A percentile compares a stretch with the other conserved stretches of the same genome.
These are phyloP conservation scores for Cucurbita maxima DNA, from an alignment of 306 rosid species.

Conservation along the genomic window DNA sequence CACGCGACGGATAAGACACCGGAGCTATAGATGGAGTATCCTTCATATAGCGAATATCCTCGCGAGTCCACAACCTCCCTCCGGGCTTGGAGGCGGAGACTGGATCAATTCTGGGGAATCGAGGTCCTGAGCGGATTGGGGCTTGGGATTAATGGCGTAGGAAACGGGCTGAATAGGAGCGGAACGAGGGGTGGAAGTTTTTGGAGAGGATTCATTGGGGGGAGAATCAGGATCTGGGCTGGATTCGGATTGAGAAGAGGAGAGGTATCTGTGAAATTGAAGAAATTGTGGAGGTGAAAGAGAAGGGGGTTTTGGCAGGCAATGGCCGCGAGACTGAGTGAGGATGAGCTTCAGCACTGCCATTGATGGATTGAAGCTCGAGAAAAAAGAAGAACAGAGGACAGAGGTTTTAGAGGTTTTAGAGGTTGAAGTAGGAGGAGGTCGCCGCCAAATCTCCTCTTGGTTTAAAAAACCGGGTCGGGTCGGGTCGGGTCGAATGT, in stretches of 20 bases:
- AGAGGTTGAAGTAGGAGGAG: background rate
- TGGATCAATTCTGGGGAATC: constrained; percentile 6
- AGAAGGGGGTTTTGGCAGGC: constrained; percentile 16
- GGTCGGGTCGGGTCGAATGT: background rate
- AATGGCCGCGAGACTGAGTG: constrained; percentile 66
- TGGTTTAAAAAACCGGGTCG: background rate
- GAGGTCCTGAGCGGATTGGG: constrained; percentile 14
- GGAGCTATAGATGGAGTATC: constrained; percentile 41
- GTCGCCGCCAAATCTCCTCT: background rate
- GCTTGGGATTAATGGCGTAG: constrained; percentile 51
- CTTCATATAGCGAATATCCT: constrained; percentile 57
- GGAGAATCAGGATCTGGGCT: constrained; percentile 22
- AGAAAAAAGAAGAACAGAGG: background rate
- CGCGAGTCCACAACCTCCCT: constrained; percentile 39
- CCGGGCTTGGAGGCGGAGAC: constrained; percentile 14
- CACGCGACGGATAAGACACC: constrained; percentile 44
- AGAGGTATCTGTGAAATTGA: constrained; percentile 27
- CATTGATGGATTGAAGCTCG: constrained; percentile 19
- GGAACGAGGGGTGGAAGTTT: constrained; percentile 12
- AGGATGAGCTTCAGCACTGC: constrained; percentile 56
- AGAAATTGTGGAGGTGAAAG: constrained; percentile 20
- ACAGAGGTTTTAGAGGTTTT: constrained; percentile 6
- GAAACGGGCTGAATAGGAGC: constrained; percentile 53
- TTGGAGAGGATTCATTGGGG: constrained; percentile 8
- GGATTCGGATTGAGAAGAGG: constrained; percentile 23